Conservation (phyloP, 169 alveolate genomes). For the Plasmodium berghei region DNA sequence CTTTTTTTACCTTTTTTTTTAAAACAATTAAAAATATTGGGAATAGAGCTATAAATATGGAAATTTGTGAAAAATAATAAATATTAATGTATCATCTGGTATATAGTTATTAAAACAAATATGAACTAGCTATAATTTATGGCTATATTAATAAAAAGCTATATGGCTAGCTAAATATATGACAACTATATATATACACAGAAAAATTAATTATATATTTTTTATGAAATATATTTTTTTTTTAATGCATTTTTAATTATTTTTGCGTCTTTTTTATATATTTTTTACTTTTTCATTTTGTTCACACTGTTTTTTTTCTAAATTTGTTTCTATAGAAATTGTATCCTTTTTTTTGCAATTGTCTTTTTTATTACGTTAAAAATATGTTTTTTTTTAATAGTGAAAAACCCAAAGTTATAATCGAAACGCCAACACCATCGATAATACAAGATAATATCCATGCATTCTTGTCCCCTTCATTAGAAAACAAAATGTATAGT, state of each 20-base stretch:
- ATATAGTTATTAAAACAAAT: not conserved
- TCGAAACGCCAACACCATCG: conserved; percentile 33
- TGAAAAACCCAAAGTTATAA: conserved; percentile 43
- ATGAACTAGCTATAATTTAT: conserved; percentile 29
- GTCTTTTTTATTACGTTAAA: not conserved
- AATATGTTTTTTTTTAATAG: conserved; percentile 26
- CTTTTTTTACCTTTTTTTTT: no score
- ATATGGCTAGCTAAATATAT: conserved; percentile 19
- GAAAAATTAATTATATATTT: not conserved
- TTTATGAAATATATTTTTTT: not conserved
- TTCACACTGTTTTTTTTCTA: not conserved
- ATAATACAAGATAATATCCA: conserved; percentile 10
- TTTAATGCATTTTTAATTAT: not conserved
- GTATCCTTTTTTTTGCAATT: not conserved
- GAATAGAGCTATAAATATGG: no score
- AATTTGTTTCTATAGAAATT: not conserved
- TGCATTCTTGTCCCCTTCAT: conserved; percentile 15
- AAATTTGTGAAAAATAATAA: not conserved
- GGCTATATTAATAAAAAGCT: conserved; percentile 18
- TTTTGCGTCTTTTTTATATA: not conserved
- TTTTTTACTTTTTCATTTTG: not conserved
- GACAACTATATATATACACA: conserved; percentile 1
- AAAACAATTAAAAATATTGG: no score
- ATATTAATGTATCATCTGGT: not conserved
- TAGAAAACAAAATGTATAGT: conserved; percentile 32